Evolutionary conservation across 2,329 filamentous ascomycete species (phyloP).

Genomic region (Talaromyces islandicus): DNA sequence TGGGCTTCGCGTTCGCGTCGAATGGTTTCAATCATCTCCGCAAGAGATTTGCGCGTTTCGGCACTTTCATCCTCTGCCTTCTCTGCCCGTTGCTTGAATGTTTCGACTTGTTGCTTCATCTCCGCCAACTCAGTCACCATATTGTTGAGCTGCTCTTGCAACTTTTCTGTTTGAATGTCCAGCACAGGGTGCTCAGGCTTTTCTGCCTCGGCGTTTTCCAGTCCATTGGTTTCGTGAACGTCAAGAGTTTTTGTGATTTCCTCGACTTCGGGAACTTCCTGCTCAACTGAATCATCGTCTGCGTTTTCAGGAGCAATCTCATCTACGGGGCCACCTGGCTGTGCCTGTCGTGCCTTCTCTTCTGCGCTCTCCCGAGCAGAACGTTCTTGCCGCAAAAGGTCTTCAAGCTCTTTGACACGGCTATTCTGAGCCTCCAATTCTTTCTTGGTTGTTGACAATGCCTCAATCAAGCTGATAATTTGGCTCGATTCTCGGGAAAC

Average conservation of each 20-base stretch:
- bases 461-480: slow-evolving; percentile 77
- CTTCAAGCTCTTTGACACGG: slow-evolving; percentile 75
- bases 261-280: slow-evolving; percentile 12
- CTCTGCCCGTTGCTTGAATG: slow-evolving; percentile 71
- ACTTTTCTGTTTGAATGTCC: slow-evolving; percentile 36
- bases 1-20: slow-evolving; percentile 55
- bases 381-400: slow-evolving; percentile 70
- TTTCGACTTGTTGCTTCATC: slow-evolving; percentile 72
- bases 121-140: slow-evolving; percentile 76
- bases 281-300: slow-evolving; percentile 13
- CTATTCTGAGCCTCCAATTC: slow-evolving; percentile 79
- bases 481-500: slow-evolving; percentile 59
- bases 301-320: slow-evolving; percentile 46
- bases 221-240: slow-evolving; percentile 8
- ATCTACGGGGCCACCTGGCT: slow-evolving; percentile 26
- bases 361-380: slow-evolving; percentile 79
- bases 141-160: slow-evolving; percentile 67
- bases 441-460: slow-evolving; percentile 73
- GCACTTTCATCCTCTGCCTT: slow-evolving; percentile 72
- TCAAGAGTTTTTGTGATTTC: slow-evolving; percentile 6
- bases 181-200: slow-evolving; percentile 20
- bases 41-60: slow-evolving; percentile 65
- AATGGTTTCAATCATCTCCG: slow-evolving; percentile 82
- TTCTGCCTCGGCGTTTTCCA: slow-evolving; percentile 12
- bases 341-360: slow-evolving; percentile 63